Conservation (phyloP, 108 stramenopile species). For the Phaeodactylum tricornutum region DNA sequence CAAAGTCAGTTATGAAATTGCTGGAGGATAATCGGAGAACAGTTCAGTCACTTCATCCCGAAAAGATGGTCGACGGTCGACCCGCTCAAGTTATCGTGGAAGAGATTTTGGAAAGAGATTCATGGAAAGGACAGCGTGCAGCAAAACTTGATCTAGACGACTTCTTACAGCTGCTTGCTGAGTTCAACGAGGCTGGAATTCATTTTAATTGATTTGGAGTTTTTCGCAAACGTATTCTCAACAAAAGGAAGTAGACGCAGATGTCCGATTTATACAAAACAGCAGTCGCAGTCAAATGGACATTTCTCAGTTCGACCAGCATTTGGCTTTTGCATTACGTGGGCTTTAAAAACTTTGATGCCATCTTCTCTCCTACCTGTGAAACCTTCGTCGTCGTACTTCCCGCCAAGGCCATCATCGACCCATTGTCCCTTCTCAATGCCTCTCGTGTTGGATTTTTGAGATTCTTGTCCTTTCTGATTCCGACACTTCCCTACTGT, state of each 20-base stretch:
- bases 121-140: constrained; percentile 83
- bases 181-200: constrained; percentile 85
- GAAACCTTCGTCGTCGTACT: constrained; percentile 69
- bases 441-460: background rate
- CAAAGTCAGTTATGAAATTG: constrained; percentile 75
- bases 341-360: constrained; percentile 77
- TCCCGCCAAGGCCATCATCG: constrained; percentile 79
- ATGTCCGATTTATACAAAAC: constrained; percentile 79
- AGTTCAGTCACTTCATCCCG: constrained; percentile 10
- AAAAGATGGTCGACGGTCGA: constrained; percentile 19
- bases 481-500: background rate
- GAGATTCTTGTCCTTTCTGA: background rate
- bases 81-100: constrained; percentile 64
- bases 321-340: constrained; percentile 70
- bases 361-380: constrained; percentile 76
- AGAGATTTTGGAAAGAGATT: constrained; percentile 56
- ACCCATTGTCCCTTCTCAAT: too few relatives aligned
- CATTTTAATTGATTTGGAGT: constrained; percentile 65
- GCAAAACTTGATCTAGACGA: constrained; percentile 94
- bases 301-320: constrained; percentile 61
- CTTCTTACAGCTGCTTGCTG: constrained; percentile 83
- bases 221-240: background rate
- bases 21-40: constrained; percentile 88
- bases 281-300: constrained; percentile 88
- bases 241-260: background rate